Base-by-base conservation (phyloP, 352 stramenopile genomes). In the Phytopythium litorale region DNA sequence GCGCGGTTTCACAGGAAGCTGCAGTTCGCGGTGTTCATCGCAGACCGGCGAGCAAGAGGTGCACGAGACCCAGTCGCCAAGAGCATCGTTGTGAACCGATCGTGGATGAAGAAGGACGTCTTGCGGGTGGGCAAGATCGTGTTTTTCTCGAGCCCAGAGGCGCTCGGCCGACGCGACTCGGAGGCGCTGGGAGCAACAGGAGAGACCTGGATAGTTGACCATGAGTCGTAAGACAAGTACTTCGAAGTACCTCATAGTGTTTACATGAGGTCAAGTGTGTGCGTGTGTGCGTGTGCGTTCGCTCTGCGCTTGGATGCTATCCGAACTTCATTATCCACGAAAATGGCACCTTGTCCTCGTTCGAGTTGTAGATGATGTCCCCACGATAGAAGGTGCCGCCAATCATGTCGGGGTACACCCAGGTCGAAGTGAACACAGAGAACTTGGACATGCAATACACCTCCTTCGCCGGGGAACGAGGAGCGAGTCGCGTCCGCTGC, bases 381-480 rank as follows among this genome's bases (percentile, higher is more conserved):
- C 73, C 73, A 4, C 71, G 66, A 53, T 66, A 81, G 54, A 81
- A 81, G 50, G 71, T 81, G 53, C 73, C 66, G n/a, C 73, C 71
- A 30, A 67, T 59, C 32, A 66, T 63, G 38, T 76, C 71, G 8
- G 72, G 73, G 51, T 71, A 79, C 30, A 67, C 60, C 73, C 73
- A 81, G 23, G 60, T 56, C 5, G 63, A 71, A 16, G 65, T 81
- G 60, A 81, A 81, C 18, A 81, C 23, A 0, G 73, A 66, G 32
- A 81, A 77, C 59, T 79, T 81, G 33, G 66, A 70, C 33, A 81
- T 69, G 60, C 53, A 64, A 43, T 68, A 76, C 19, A 52, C 51
- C 28, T 63, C 62, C 33, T 52, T 65, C 13, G 25, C n/a, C 23
- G 55, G 46, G 6, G 49, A 52, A 25, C 46, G 51, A 42, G 57